A percentile compares a stretch with the other conserved stretches of the same genome.
Conservation (phyloP, 352 stramenopile species). For the Globisporangium ultimum region DNA sequence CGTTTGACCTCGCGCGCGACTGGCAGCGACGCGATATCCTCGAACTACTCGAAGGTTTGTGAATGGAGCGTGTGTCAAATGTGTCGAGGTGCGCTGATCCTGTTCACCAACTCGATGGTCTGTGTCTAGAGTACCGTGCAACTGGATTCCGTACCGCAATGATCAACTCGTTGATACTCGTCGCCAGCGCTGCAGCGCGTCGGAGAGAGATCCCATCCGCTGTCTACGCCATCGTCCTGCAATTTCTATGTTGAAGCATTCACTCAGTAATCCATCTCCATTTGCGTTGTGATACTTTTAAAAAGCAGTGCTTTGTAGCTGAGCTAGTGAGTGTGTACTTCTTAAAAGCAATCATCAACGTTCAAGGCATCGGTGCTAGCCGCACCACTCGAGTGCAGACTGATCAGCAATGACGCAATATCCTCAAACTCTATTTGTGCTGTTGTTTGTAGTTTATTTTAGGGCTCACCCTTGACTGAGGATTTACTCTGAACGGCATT, state of each 20-base stretch:
- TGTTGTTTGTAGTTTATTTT: no score
- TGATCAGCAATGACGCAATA: no score
- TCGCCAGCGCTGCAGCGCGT: not conserved
- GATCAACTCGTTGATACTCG: slow-evolving; percentile 2
- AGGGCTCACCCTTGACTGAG: no score
- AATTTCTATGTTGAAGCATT: slow-evolving; percentile 8
- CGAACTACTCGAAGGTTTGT: slow-evolving; percentile 36
- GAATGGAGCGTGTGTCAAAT: not conserved
- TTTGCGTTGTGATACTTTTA: no score
- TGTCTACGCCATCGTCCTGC: slow-evolving; percentile 10
- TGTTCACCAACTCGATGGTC: no score
- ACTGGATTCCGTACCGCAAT: slow-evolving; percentile 6
- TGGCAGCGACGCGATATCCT: slow-evolving; percentile 57
- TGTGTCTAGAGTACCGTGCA: slow-evolving; percentile 8
- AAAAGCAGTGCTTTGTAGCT: not conserved
- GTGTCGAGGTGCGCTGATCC: no score
- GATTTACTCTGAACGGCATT: no score
- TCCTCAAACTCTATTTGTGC: no score
- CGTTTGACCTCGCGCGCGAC: slow-evolving; percentile 52
- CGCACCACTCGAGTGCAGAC: no score
- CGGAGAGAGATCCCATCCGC: slow-evolving; percentile 8
- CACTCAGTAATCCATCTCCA: not conserved
- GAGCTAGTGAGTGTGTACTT: no score
- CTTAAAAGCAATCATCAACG: no score
- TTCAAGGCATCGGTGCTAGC: no score